Evolutionary conservation across 352 stramenopile genomes (phyloP).

Genomic region (Pythium brassicae): DNA sequence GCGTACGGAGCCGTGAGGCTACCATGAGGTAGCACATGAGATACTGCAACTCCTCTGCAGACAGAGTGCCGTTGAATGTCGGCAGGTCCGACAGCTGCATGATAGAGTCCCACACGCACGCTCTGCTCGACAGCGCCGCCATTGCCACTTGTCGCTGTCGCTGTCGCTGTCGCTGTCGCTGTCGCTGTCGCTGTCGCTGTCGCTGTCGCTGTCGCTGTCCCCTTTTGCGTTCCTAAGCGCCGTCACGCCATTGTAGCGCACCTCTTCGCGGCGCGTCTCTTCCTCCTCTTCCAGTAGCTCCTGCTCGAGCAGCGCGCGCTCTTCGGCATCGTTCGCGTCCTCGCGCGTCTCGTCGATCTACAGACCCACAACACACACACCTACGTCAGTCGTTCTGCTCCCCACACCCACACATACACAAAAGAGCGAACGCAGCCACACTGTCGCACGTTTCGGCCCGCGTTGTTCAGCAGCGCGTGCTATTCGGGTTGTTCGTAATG

Average conservation of each 20-base stretch:
- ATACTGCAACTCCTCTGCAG: conserved; percentile 95
- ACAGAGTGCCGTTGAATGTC: conserved; percentile 96
- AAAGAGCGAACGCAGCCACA: neutral
- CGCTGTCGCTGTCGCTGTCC: too few relatives aligned
- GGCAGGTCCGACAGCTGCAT: conserved; percentile 96
- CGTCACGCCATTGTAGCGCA: too few relatives aligned
- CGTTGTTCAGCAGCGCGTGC: conserved; percentile 60
- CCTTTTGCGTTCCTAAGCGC: too few relatives aligned
- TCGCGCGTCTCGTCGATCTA: conserved; percentile 62
- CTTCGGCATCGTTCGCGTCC: conserved; percentile 64
- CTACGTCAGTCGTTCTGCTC: neutral
- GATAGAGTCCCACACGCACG: too few relatives aligned
- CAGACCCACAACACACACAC: neutral
- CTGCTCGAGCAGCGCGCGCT: too few relatives aligned
- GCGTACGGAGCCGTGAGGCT: conserved; percentile 99
- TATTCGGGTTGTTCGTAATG: conserved; percentile 59
- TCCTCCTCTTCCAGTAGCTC: too few relatives aligned
- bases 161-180: too few relatives aligned
- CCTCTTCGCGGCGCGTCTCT: too few relatives aligned
- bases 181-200: too few relatives aligned
- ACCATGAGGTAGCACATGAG: conserved; percentile 98
- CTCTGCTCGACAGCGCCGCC: too few relatives aligned
- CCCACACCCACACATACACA: neutral
- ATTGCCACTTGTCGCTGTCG: too few relatives aligned
- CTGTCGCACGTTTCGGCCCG: conserved; percentile 55